Conservation (phyloP, 225 moss, liverwort and hornwort species). For the Sphagnum contortum region DNA sequence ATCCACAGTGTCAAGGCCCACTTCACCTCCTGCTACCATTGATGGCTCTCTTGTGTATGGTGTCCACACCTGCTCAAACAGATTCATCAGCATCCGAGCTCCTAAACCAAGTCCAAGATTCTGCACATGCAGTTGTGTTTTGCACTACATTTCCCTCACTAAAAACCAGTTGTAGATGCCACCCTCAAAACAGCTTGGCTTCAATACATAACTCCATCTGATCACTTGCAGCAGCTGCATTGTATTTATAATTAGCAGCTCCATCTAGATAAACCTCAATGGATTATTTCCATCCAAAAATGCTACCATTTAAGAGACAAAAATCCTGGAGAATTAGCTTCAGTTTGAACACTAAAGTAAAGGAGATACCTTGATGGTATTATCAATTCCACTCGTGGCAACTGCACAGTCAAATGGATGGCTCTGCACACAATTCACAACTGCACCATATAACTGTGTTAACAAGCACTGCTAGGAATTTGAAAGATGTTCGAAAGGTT, state of each 20-base stretch:
- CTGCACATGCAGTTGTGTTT: neutral
- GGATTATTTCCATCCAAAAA: too few relatives aligned
- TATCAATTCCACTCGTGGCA: slow-evolving; percentile 96
- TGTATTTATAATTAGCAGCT: neutral
- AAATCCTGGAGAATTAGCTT: neutral
- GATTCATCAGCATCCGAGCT: neutral
- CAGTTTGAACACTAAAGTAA: neutral
- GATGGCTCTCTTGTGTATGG: slow-evolving; percentile 61
- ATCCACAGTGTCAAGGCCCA: slow-evolving; percentile 57
- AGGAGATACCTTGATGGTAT: slow-evolving; percentile 71
- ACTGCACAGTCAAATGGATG: slow-evolving; percentile 97
- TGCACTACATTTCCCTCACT: neutral
- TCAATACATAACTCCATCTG: neutral
- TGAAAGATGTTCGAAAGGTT: neutral
- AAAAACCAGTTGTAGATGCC: neutral
- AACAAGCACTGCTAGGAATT: neutral
- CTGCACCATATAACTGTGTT: slow-evolving; percentile 29
- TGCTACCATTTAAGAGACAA: too few relatives aligned
- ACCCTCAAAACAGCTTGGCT: neutral
- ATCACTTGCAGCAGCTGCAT: neutral
- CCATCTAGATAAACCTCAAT: too few relatives aligned
- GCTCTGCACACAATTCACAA: slow-evolving; percentile 98
- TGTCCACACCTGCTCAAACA: slow-evolving; percentile 65
- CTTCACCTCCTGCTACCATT: slow-evolving; percentile 57
- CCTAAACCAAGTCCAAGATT: too few relatives aligned